phyloP scores from a whole-genome alignment of 2,329 filamentous ascomycete genomes.

The Botrytis tulipae region DNA sequence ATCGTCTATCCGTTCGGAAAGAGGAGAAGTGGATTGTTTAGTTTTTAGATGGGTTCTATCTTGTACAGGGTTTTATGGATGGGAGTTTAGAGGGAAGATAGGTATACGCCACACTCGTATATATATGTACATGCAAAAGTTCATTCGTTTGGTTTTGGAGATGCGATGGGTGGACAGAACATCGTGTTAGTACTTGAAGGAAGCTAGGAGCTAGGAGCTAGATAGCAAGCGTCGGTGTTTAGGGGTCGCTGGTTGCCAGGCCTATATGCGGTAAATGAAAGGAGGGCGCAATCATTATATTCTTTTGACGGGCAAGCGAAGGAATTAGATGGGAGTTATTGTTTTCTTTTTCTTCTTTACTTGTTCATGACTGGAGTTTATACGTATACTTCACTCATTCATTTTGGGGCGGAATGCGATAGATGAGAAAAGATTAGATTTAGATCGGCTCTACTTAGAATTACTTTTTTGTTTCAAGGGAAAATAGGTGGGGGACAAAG shows the following conservation, averaged over 20 bases:
- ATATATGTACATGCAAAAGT: background rate
- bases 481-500: background rate
- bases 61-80: background rate
- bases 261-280: background rate
- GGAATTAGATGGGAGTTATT: background rate
- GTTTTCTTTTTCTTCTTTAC: background rate
- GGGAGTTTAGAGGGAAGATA: background rate
- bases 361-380: background rate
- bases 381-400: background rate
- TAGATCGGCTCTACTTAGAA: constrained; percentile 2
- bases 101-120: background rate
- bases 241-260: background rate
- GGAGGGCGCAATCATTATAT: background rate
- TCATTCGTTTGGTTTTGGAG: background rate
- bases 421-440: background rate
- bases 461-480: background rate
- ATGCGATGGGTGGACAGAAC: constrained; percentile 2
- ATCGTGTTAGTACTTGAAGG: background rate
- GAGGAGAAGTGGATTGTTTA: constrained; percentile 43
- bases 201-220: background rate
- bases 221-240: constrained; percentile 2
- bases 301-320: background rate
- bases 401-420: background rate
- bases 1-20: constrained; percentile 45
- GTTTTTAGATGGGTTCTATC: constrained; percentile 36